These are phyloP conservation scores for Arthrobotrys megalospora DNA, from an alignment of 2,329 filamentous ascomycete species.

Conservation along the genomic window DNA sequence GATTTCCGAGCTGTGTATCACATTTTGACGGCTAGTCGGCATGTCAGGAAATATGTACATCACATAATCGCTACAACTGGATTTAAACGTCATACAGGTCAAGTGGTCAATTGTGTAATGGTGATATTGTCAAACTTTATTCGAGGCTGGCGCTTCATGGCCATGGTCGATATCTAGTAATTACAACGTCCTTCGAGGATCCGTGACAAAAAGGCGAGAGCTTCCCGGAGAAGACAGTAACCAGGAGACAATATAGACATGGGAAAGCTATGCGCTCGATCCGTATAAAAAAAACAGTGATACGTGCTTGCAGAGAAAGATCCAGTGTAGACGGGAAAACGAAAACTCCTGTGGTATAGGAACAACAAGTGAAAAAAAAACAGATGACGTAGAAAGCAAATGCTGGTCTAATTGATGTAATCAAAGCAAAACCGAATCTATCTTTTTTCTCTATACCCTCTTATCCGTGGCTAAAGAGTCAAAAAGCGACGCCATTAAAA, in stretches of 20 bases:
- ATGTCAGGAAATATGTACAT: not conserved
- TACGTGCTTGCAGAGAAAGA: conserved; percentile 18
- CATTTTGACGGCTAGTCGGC: conserved; percentile 3
- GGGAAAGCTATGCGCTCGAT: conserved; percentile 49
- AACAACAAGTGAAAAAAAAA: not conserved
- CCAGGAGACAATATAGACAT: conserved; percentile 17
- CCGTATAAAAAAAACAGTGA: conserved; percentile 38
- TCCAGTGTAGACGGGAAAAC: conserved; percentile 15
- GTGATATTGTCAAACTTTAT: conserved; percentile 20
- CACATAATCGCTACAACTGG: not conserved
- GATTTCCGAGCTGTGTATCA: not conserved
- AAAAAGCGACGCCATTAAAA: conserved; percentile 38
- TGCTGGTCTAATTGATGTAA: conserved; percentile 46
- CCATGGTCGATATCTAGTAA: conserved; percentile 52
- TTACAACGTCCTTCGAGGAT: conserved; percentile 29
- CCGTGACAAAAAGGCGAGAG: conserved; percentile 12
- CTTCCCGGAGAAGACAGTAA: conserved; percentile 13
- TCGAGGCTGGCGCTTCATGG: conserved; percentile 28
- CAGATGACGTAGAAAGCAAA: conserved; percentile 28
- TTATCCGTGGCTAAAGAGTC: conserved; percentile 39
- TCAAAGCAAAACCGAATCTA: conserved; percentile 36
- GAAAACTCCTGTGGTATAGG: conserved; percentile 59
- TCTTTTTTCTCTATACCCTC: conserved; percentile 61
- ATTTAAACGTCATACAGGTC: not conserved
- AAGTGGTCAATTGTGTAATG: conserved; percentile 8